Base-by-base conservation (phyloP, 495 filamentous ascomycete species). In the Hypoxylon subgilvum region DNA sequence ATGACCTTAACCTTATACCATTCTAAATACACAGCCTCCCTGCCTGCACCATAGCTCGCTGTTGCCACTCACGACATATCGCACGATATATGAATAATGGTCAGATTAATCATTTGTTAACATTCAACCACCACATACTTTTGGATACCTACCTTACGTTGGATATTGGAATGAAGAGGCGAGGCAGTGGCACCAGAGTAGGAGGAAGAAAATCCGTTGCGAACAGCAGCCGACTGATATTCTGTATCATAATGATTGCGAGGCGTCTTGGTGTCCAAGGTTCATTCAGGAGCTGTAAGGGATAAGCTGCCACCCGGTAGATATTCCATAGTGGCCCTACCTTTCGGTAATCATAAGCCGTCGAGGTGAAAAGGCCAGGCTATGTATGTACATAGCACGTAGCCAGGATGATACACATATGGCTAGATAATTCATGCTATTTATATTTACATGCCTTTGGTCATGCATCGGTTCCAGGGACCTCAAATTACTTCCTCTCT, bases 191-290 rank as follows among this genome's bases (percentile, higher is more conserved):
- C n/a, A n/a, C n/a, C n/a, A n/a, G 34, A 45, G 41, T 28, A 1
- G 23, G 28, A 46, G 38, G 46, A 36, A 50, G n/a, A 13, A 34
- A 43, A 28, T 28, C 44, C 12, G 2, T 17, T 5, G 30, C 27
- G 32, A 32, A 44, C 44, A 50, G 31, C 34, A 34, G 14, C 2
- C 9, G 23, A 18, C 7, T 27, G 47, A 25, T 42, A 36, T 60
- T 47, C n/a, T 64, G 61, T 64, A 54, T 54, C 42, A 59, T 56
- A 50, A 18, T 52, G 39, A 28, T 41, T 45, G 61, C 54, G 36
- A 58, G 61, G 61, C 61, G 61, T 57, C 49, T 17, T 44, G 41
- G 49, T 31, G 39, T 51, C 23, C 17, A 8, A 34, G 16, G 31
- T 50, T 57, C 43, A 36, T 53, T 36, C 32, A 22, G 19, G 25